Evolutionary conservation across 306 rosid species (phyloP), one percentile per base, ranked within the genome.

Genomic region (Castanea crenata): DNA sequence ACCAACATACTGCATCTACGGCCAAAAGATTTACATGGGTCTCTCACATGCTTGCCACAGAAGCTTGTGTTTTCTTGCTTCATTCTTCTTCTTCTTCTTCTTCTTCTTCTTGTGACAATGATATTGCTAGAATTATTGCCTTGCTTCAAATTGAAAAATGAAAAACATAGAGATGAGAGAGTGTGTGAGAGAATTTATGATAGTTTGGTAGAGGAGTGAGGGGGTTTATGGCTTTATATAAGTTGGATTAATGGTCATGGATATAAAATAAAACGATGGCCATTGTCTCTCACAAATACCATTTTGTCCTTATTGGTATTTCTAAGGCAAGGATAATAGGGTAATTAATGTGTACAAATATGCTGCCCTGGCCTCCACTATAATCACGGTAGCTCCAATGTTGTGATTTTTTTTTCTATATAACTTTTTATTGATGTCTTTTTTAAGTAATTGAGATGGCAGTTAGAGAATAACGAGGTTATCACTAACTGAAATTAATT

Each of bases 1-100:
- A 86, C 91, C 23, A 87, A 77, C 67, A 81, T 58, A 29, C 86
- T 79, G 76, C 96, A 92, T 75, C 88, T 86, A 23, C 88, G 76
- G 49, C 87, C 88, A 55, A 93, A 90, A 19, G 94, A 85, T 73
- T 71, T 83, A 29, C 88, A 87, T 2, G 89, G 80, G 27, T 52
- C 82, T 41, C 79, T 32, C 10, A 82, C 88, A n/a, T 70, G 87
- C 81, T 57, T 68, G 14, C 70, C 55, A 74, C 90, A 80, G 21
- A 81, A 78, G 38, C 77, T 85, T 1, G 20, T 69, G 23, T 71
- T 85, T 57, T 64, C 85, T 80, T 77, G 77, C 76, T 29, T 58
- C 81, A 79, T 84, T 56, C 1, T 11, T 32, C 57, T 55, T 55
- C 76, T 46, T 81, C 75, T 54, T 81, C 85, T 55, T 80, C 69